Evolutionary conservation across 1,284 basidiomycete genomes (phyloP), one percentile per base, ranked within the genome.

Genomic region (Inonotus obliquus): DNA sequence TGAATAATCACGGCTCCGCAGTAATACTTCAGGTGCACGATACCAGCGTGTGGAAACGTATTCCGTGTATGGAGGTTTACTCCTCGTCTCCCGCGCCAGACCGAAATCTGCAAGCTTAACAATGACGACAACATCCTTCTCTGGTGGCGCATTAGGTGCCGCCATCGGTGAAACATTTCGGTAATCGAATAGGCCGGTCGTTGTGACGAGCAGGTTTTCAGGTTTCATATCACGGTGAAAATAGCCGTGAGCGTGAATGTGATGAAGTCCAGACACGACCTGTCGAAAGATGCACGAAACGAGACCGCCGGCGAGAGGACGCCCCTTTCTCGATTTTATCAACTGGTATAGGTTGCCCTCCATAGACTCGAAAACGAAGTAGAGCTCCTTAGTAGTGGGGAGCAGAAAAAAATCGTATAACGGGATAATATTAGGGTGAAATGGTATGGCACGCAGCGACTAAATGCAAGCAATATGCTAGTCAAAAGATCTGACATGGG

Each of bases 181-280:
- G 72, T 99, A 99, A 75, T 98, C 94, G 67, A 91, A 90, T 55
- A 98, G 82, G 25, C 97, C 97, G 10, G 94, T 98, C 1, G 97
- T 99, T n/a, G 97, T 99, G 69, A 99, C 96, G 60, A 99, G 86
- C n/a, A 99, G 86, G 70, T 99, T 99, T 73, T 99, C 97, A 29
- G 97, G 97, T 76, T 99, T 99, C 94, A 99, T 96, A 75, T 99
- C 97, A 59, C 97, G 92, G 74, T 99, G 97, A 74, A 99, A 99
- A 76, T 97, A 99, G 61, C 96, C 96, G 54, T 89, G 81, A 17
- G 80, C 73, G 75, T 99, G 97, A 65, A 99, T 94, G 73, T 99
- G 97, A 70, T 94, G 81, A 39, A 99, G 82, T 37, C 97, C 97
- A 11, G 84, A 79, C 41, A 95, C 86, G 69, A 96, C 93, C 76